A percentile compares a stretch with the other conserved stretches of the same genome.
Evolutionary conservation across 1,284 basidiomycete genomes (phyloP).

Genomic region (Cryptococcus sp.): DNA sequence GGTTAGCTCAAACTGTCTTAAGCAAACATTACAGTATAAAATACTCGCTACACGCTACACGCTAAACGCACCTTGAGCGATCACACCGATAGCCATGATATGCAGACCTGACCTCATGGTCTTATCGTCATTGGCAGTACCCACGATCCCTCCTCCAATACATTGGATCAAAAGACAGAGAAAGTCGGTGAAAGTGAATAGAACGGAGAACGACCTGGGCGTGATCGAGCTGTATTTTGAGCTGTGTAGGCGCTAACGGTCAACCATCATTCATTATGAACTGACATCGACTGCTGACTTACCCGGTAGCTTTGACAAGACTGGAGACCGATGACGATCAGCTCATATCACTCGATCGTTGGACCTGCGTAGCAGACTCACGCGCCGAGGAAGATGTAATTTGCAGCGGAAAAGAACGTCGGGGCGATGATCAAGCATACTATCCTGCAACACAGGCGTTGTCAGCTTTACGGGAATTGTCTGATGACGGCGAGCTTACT

Average conservation of each 20-base stretch:
- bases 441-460: slow-evolving; percentile 15
- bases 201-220: slow-evolving; percentile 6
- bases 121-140: not conserved
- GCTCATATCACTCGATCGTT: not conserved
- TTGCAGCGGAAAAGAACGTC: slow-evolving; percentile 41
- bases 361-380: slow-evolving; percentile 7
- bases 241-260: not conserved
- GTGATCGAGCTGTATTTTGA: slow-evolving; percentile 10
- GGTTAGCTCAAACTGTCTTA: not conserved
- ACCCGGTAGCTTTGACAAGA: not conserved
- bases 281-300: not conserved
- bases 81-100: slow-evolving; percentile 10
- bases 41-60: too few relatives aligned
- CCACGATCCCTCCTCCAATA: slow-evolving; percentile 11
- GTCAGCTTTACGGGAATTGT: too few relatives aligned
- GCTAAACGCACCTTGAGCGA: slow-evolving; percentile 6
- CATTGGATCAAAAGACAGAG: slow-evolving; percentile 13
- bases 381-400: slow-evolving; percentile 42
- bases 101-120: slow-evolving; percentile 8
- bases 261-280: not conserved
- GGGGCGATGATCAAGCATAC: slow-evolving; percentile 36
- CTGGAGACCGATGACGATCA: not conserved
- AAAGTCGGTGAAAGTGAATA: slow-evolving; percentile 14
- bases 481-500: slow-evolving; percentile 18
- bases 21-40: too few relatives aligned